phyloP scores from a whole-genome alignment of 2,329 filamentous ascomycete genomes.

The Westerdykella ornata region DNA sequence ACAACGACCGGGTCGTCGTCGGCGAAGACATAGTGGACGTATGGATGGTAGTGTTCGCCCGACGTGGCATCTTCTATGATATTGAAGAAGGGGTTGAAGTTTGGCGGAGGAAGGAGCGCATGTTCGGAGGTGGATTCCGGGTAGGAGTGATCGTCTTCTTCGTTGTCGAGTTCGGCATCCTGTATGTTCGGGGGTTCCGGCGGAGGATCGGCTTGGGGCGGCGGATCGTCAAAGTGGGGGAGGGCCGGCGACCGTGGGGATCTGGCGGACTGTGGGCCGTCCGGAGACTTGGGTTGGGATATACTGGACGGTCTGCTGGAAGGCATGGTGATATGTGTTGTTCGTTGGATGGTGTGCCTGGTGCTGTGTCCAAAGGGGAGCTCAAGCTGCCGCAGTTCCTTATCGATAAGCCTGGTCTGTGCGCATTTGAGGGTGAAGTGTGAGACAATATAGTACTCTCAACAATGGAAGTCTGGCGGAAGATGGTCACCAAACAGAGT shows the following conservation, averaged over 20 bases:
- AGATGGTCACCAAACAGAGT: too few species aligned
- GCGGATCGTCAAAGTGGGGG: slow-evolving; percentile 20
- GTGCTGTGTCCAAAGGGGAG: slow-evolving; percentile 17
- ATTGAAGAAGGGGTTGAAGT: slow-evolving; percentile 78
- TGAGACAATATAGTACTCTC: too few species aligned
- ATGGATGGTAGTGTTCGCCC: slow-evolving; percentile 71
- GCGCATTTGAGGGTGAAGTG: slow-evolving; percentile 3
- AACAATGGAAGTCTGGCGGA: too few species aligned
- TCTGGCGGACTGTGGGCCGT: slow-evolving; percentile 7
- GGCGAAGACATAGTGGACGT: slow-evolving; percentile 84
- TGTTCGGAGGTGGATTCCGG: slow-evolving; percentile 30
- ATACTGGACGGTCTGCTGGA: slow-evolving; percentile 15
- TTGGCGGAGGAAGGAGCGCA: slow-evolving; percentile 37
- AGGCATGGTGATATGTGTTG: slow-evolving; percentile 24
- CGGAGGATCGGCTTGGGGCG: slow-evolving; percentile 12
- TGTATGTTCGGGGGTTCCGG: slow-evolving; percentile 16
- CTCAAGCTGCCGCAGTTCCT: slow-evolving; percentile 5
- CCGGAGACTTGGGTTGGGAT: slow-evolving; percentile 7
- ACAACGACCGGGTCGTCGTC: slow-evolving; percentile 81
- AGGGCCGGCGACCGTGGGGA: slow-evolving; percentile 24
- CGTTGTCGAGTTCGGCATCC: slow-evolving; percentile 11
- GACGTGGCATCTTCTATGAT: slow-evolving; percentile 71
- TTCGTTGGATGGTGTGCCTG: slow-evolving; percentile 10
- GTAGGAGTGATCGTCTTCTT: slow-evolving; percentile 30
- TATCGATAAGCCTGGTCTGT: slow-evolving; percentile 20